phyloP scores from a whole-genome alignment of 2,329 filamentous ascomycete genomes.

The Penicillium sp. region DNA sequence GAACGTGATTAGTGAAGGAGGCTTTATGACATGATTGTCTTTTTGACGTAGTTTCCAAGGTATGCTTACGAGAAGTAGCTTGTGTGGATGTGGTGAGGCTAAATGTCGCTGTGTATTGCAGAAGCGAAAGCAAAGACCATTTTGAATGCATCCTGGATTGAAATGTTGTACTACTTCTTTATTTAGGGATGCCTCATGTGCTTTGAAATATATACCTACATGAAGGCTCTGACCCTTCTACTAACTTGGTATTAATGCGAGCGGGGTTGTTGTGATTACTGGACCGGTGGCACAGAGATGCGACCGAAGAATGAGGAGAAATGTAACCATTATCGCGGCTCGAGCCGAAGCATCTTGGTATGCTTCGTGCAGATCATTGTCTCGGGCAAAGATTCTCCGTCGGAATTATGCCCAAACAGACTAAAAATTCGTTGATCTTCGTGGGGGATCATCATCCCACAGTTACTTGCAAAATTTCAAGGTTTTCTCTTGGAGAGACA shows the following conservation, averaged over 20 bases:
- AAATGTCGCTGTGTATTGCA: background rate
- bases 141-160: background rate
- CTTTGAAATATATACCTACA: background rate
- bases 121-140: background rate
- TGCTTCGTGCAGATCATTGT: background rate
- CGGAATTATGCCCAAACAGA: slow-evolving; percentile 8
- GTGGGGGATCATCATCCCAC: background rate
- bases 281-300: background rate
- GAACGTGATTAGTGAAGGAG: background rate
- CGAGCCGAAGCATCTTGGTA: background rate
- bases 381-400: background rate
- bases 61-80: background rate
- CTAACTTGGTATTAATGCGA: background rate
- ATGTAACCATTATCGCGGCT: slow-evolving; percentile 12
- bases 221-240: background rate
- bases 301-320: slow-evolving; percentile 10
- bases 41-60: no score
- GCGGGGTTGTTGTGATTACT: background rate
- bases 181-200: background rate
- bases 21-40: background rate
- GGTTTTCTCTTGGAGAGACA: no score
- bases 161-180: background rate
- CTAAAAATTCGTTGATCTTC: background rate
- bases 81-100: background rate
- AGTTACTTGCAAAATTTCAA: background rate